Evolutionary conservation across 1,139 yeast species (phyloP), one percentile per base, ranked within the genome.

Genomic region (Geotrichum carabidarum): DNA sequence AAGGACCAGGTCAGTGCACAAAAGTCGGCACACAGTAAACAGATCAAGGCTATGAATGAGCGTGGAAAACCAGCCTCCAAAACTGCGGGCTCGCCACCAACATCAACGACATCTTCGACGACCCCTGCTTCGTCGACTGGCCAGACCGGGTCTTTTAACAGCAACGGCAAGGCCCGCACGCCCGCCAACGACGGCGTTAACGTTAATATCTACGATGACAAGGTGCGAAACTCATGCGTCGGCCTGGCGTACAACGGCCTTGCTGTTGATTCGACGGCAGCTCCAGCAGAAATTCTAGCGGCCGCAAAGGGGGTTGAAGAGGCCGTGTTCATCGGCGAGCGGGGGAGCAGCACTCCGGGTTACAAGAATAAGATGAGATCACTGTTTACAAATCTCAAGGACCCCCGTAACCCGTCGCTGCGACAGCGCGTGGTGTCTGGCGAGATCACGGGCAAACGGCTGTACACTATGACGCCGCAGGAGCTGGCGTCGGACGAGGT

Each of bases 401-500:
- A 93, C 67, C 87, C 86, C 68, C 85, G 86, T 68, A 93, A 93
- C 67, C 95, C 96, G 2, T 90, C 84, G 60, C 77, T 93, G 58
- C 79, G 98, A 62, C 76, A 74, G 41, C 79, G 86, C 59, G 79
- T 93, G 47, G 78, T 86, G 35, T 70, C 77, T 17, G 86, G 89
- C 17, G 84, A 80, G 55, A 78, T 93, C 48, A 60, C 77, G 34
- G 83, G 96, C 1, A 74, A 76, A 17, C 78, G 81, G 47, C 80
- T 93, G 62, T 84, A 86, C 54, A 79, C 73, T 44, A 91, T 94
- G 95, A 75, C 84, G 37, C 95, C 97, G 8, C 89, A 85, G 66
- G 99, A 93, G 62, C 79, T 93, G 84, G 98, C 98, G 0, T 95
- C 97, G 1, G 77, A 73, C 50, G 97, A 89, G 66, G 79, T 93